Percentiles rank a stretch among this genome's conserved stretches.
These are phyloP conservation scores for Boletus semigastroideus DNA, from an alignment of 1,284 basidiomycete species.

Conservation along the genomic window DNA sequence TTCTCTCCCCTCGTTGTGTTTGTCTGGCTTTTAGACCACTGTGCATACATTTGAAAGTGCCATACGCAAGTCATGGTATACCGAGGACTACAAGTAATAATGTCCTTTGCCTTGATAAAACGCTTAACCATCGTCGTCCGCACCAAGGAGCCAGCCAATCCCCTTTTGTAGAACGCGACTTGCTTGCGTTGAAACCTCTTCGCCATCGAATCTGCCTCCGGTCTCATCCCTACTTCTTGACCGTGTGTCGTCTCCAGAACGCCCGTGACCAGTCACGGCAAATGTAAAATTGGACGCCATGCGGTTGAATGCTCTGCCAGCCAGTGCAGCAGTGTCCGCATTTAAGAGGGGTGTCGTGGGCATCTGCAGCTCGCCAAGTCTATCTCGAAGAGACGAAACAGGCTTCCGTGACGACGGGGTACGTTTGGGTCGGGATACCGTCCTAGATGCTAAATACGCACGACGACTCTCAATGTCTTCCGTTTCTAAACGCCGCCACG, in stretches of 20 bases:
- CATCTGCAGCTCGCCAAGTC: constrained; percentile 63
- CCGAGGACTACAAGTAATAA: constrained; percentile 17
- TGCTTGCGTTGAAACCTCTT: constrained; percentile 70
- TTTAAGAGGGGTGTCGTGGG: constrained; percentile 61
- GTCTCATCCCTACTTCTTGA: constrained; percentile 43
- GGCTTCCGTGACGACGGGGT: constrained; percentile 21
- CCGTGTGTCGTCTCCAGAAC: constrained; percentile 42
- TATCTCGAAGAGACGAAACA: constrained; percentile 54
- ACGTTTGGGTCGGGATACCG: constrained; percentile 18
- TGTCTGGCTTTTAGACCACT: constrained; percentile 19
- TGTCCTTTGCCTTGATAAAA: not conserved
- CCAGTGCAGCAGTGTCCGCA: constrained; percentile 70
- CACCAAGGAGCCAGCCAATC: constrained; percentile 86
- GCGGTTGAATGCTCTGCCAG: constrained; percentile 69
- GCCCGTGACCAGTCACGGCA: constrained; percentile 45
- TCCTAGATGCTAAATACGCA: constrained; percentile 38
- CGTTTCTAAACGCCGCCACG: constrained; percentile 70
- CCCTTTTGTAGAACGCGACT: constrained; percentile 75
- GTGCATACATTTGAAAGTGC: constrained; percentile 28
- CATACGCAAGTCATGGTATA: constrained; percentile 20
- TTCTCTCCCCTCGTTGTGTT: constrained; percentile 29
- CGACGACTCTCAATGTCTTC: constrained; percentile 57
- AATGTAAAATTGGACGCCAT: constrained; percentile 81
- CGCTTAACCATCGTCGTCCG: constrained; percentile 49
- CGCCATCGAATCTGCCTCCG: constrained; percentile 44